Base-by-base conservation (phyloP, 2,329 filamentous ascomycete genomes). In the Colletotrichum truncatum region DNA sequence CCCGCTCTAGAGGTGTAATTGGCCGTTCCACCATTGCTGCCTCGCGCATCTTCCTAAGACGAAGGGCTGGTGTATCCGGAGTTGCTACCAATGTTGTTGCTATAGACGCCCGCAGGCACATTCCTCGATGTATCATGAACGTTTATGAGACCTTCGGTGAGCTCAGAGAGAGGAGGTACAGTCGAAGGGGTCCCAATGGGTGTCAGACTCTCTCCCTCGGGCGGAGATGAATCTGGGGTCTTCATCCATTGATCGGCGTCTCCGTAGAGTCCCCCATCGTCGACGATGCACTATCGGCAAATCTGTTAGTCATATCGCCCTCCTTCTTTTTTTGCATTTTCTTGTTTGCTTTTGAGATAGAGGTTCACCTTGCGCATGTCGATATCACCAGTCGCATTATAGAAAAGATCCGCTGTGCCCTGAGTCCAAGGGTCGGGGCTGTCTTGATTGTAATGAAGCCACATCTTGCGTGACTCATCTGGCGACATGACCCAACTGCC, bases 311-410 rank as follows among this genome's bases (percentile, higher is more conserved):
- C 11, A 48, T 21, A n/a, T 26, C 11, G 8, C 21, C 3, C 6
- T 51, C 12, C 9, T 18, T 9, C 36, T 38, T 48, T 21, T n/a
- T 28, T 21, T 4, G 32, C 14, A n/a, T 14, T 30, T 7, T n/a
- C n/a, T 11, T 30, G 4, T 48, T 66, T 63, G 63, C 34, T 63
- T 6, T 45, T 63, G 30, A 68, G 68, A 39, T 77, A 77, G 1
- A 59, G 43, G 23, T 73, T 71, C 67, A 70, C 69, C 3, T 62
- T 71, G n/a, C 72, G 68, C 3, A 70, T 23, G 14, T 76, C 71
- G 32, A 70, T 38, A 16, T 55, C 28, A 6, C 64, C 69, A 1
- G 43, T 62, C 16, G 58, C 57, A 4, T n/a, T 21, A n/a, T 71
- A 75, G 34, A 71, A 68, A 2, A 59, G 26, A 26, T 75, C 73